Evolutionary conservation across 352 stramenopile species (phyloP).

Genomic region (Globisporangium yorkense): DNA sequence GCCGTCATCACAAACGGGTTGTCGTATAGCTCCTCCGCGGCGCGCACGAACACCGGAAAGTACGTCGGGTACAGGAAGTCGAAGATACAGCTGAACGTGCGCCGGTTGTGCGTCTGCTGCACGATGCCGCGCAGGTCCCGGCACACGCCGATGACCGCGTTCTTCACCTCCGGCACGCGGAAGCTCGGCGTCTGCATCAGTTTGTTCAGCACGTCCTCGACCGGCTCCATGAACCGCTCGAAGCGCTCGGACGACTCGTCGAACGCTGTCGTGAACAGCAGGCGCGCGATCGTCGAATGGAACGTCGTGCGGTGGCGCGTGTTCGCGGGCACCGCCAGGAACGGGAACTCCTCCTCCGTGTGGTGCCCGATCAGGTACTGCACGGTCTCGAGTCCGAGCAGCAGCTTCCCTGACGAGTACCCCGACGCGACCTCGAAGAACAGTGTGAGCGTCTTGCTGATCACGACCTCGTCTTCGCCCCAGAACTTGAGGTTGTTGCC

Average conservation of each 20-base stretch:
- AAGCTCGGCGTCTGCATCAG: conserved; percentile 75
- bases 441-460: conserved; percentile 94
- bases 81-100: conserved; percentile 96
- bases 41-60: conserved; percentile 93
- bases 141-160: conserved; percentile 94
- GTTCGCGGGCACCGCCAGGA: conserved; percentile 92
- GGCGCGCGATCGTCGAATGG: conserved; percentile 94
- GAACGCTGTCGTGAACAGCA: conserved; percentile 94
- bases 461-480: conserved; percentile 94
- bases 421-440: conserved; percentile 97
- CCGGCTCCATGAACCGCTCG: conserved; percentile 95
- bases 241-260: conserved; percentile 93
- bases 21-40: conserved; percentile 92
- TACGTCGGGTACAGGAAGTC: conserved; percentile 97
- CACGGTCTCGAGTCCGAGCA: conserved; percentile 96
- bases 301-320: conserved; percentile 96
- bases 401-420: conserved; percentile 96
- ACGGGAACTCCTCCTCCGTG: conserved; percentile 96
- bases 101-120: conserved; percentile 95
- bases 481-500: conserved; percentile 99
- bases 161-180: conserved; percentile 65
- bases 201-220: conserved; percentile 80
- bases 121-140: conserved; percentile 95
- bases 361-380: conserved; percentile 97
- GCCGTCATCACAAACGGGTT: conserved; percentile 93